A percentile compares a stretch with the other conserved stretches of the same genome.
phyloP scores from a whole-genome alignment of 2,329 filamentous ascomycete species.

The Chrysoporthe deuterocubensis region DNA sequence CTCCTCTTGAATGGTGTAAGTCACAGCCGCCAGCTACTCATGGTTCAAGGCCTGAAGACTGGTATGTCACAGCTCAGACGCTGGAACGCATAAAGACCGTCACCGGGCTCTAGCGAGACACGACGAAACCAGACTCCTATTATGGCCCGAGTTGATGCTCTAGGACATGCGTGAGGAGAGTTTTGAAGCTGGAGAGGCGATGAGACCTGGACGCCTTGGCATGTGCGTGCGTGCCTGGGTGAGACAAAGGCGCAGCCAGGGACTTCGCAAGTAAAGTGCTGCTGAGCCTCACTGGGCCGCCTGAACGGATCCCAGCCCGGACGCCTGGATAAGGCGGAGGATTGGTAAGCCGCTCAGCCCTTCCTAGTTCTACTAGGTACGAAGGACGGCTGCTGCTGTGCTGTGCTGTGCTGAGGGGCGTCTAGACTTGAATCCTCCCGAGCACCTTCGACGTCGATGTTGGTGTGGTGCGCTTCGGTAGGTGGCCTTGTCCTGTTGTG shows the following conservation, averaged over 20 bases:
- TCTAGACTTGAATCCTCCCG: not conserved
- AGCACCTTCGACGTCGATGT: not conserved
- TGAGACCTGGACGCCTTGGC: not conserved
- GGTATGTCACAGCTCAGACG: not conserved
- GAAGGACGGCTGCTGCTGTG: not conserved
- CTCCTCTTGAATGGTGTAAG: not conserved
- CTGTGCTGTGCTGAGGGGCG: not conserved
- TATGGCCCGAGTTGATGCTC: not conserved
- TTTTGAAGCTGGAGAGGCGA: too few relatives aligned
- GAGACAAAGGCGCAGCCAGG: not conserved
- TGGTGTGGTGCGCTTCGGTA: not conserved
- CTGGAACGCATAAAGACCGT: not conserved
- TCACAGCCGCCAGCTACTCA: conserved; percentile 15
- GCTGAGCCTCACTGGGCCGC: conserved; percentile 25
- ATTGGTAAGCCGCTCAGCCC: not conserved
- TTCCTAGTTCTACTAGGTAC: not conserved
- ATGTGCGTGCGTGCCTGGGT: not conserved
- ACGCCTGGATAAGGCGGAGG: not conserved
- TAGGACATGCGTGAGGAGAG: not conserved
- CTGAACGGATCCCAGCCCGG: conserved; percentile 1
- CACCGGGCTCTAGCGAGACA: not conserved
- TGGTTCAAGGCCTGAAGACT: not conserved
- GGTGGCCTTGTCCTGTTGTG: not conserved
- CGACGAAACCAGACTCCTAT: not conserved
- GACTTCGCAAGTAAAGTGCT: conserved; percentile 11